Evolutionary conservation across 1,284 basidiomycete species (phyloP).

Genomic region (Fereydounia khargensis): DNA sequence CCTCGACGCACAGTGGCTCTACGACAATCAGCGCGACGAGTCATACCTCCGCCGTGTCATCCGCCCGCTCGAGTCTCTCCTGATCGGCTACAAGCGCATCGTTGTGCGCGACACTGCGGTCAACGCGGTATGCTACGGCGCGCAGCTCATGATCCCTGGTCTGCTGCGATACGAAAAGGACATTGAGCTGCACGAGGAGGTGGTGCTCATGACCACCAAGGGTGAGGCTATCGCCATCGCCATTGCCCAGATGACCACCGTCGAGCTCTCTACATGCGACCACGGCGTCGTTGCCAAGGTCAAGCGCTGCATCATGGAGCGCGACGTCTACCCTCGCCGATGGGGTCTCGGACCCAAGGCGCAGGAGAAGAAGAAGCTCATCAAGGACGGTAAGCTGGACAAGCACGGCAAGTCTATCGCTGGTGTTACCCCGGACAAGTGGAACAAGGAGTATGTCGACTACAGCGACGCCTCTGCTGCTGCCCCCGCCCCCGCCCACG

Average conservation of each 20-base stretch:
- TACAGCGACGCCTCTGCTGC: conserved; percentile 64
- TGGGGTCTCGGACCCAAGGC: conserved; percentile 98
- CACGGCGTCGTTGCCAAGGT: conserved; percentile 99
- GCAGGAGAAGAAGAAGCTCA: conserved; percentile 87
- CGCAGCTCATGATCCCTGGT: conserved; percentile 99
- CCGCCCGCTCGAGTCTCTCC: conserved; percentile 87
- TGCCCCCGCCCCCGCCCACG: conserved; percentile 8
- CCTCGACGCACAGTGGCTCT: conserved; percentile 96
- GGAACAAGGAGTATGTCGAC: conserved; percentile 91
- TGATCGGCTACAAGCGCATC: conserved; percentile 96
- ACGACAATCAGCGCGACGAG: conserved; percentile 98
- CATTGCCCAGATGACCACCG: conserved; percentile 79
- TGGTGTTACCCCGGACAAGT: conserved; percentile 84
- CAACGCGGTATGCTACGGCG: conserved; percentile 98
- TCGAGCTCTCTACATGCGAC: conserved; percentile 95
- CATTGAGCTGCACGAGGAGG: conserved; percentile 92
- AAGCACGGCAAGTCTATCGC: conserved; percentile 91
- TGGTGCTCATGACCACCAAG: conserved; percentile 99
- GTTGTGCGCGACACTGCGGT: conserved; percentile 99
- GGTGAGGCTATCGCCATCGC: conserved; percentile 97
- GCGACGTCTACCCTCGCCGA: conserved; percentile 93
- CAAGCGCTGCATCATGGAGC: conserved; percentile 98
- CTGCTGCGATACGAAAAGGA: conserved; percentile 94
- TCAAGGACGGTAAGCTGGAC: conserved; percentile 80
- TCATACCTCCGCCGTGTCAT: conserved; percentile 94